Conservation (phyloP, 345 rosid genomes). For the Heritiera littoralis region DNA sequence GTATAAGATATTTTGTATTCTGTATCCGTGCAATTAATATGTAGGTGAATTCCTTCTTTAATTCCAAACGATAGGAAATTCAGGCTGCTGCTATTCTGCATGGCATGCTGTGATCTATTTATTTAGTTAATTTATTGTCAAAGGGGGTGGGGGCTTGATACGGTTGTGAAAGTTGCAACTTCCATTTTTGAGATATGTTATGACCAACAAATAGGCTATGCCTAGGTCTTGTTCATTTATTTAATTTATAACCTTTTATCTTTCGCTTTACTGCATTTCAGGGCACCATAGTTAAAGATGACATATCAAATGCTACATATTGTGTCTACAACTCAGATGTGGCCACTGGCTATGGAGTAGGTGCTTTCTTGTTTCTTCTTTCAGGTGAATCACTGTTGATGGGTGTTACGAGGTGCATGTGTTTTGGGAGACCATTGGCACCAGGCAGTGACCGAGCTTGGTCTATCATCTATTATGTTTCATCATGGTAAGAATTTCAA, state of each 20-base stretch:
- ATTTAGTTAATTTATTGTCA: not conserved
- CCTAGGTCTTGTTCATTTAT: not conserved
- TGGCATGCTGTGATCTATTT: not conserved
- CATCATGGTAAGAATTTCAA: slow-evolving; percentile 67
- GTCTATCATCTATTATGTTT: slow-evolving; percentile 84
- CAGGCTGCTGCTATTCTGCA: not conserved
- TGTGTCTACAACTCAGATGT: slow-evolving; percentile 87
- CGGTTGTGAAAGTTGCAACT: not conserved
- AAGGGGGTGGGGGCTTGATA: not conserved
- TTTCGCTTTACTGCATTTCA: slow-evolving; percentile 31
- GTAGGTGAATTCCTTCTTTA: not conserved
- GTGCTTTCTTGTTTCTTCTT: slow-evolving; percentile 88
- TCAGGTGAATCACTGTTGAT: slow-evolving; percentile 82
- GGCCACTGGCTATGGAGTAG: slow-evolving; percentile 97
- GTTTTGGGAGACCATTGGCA: slow-evolving; percentile 82
- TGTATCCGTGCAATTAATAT: not conserved
- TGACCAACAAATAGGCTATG: not conserved
- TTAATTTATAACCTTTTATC: not conserved
- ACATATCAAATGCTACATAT: slow-evolving; percentile 50
- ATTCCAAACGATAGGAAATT: not conserved
- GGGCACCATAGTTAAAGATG: slow-evolving; percentile 57
- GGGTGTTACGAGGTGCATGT: slow-evolving; percentile 96
- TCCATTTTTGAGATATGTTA: not conserved
- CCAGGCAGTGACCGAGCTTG: slow-evolving; percentile 90
- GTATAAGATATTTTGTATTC: not conserved